Conservation (phyloP, 257 asterid genomes). For the Nicotiana knightiana region DNA sequence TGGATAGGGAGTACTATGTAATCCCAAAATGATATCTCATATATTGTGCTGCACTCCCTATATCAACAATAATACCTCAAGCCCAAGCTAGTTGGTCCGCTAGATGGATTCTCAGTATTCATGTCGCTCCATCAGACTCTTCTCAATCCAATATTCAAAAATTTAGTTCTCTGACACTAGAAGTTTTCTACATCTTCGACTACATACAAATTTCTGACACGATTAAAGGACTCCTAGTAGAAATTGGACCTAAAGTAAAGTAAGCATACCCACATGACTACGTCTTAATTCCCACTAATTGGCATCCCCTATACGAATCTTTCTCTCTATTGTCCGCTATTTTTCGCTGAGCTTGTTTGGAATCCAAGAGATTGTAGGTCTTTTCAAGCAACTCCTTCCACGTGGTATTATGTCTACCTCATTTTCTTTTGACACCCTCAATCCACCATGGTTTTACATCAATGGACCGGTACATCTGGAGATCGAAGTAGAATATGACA, state of each 20-base stretch:
- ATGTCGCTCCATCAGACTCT: not conserved
- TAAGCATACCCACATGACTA: not conserved
- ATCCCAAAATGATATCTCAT: not conserved
- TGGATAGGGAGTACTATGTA: not conserved
- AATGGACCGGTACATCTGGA: not conserved
- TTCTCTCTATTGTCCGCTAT: not conserved
- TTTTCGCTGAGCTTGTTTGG: not conserved
- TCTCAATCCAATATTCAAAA: not conserved
- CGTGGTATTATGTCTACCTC: not conserved
- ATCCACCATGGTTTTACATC: not conserved
- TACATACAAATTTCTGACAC: not conserved
- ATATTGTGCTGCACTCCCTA: not conserved
- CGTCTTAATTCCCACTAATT: not conserved
- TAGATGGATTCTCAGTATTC: not conserved
- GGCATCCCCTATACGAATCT: not conserved
- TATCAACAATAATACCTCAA: not conserved
- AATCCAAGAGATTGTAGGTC: not conserved
- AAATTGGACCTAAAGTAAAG: not conserved
- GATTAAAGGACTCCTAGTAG: not conserved
- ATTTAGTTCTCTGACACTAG: not conserved
- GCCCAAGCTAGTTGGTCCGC: not conserved
- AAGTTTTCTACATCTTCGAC: not conserved
- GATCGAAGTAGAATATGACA: not conserved
- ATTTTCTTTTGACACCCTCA: not conserved
- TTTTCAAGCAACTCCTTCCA: not conserved